Evolutionary conservation across 768 basidiomycete species (phyloP), one percentile per base, ranked within the genome.

Genomic region (Boletus bicolor): DNA sequence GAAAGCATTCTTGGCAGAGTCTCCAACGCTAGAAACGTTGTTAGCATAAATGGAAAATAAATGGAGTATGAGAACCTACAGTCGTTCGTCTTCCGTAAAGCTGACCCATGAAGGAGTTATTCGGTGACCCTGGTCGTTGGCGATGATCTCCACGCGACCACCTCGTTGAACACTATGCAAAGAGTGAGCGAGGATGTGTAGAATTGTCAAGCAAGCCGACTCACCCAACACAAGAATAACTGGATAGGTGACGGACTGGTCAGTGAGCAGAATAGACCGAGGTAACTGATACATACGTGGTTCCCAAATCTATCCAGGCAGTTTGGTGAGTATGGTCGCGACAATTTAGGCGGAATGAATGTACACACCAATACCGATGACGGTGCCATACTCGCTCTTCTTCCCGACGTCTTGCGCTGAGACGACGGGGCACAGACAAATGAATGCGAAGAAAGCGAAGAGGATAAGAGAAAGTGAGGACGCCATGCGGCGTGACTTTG

Each of bases 201-300:
- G 7, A 15, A 5, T 5, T 14, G 24, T 10, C 21, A 14, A 28
- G 12, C 0, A 44, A 32, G 50, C 5, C 0, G 3, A 79, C 89
- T 72, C 59, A 92, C 91, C 90, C 94, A 67, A 98, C 95, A 78
- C 94, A 97, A 60, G 94, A 97, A 77, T 97, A 93, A 64, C 90
- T 93, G 47, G 44, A 51, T 60, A 52, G 12, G 61, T 43, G 51
- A 7, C 30, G 72, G 48, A 75, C 67, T 55, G 26, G 53, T 62
- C 32, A 56, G 57, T 8, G 49, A 54, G 26, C 15, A 6, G 2
- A 15, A 15, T 19, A 15, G 49, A 50, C 15, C 7, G 9, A 34
- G 34, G 44, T 30, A 48, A 49, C 7, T 1, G 41, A 62, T 15
- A 65, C 79, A 62, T 81, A 91, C 82, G 91, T 93, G 61, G 93